Base-by-base conservation (phyloP, 73 alveolate species). In the Symbiodinium pilosum region DNA sequence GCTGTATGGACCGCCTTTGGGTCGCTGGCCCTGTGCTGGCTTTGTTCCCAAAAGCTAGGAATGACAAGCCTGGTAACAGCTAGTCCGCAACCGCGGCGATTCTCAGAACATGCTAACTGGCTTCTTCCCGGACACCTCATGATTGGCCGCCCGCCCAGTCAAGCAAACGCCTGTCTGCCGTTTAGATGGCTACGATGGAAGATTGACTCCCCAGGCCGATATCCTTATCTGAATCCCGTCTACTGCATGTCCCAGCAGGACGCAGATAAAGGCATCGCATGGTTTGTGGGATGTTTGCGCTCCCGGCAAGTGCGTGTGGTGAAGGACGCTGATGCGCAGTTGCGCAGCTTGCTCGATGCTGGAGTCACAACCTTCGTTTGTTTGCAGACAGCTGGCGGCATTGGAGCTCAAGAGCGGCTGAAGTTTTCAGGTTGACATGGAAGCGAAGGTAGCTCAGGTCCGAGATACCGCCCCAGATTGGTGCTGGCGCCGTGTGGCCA, bases 331-430 rank as follows among this genome's bases (percentile, higher is more conserved):
- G 20, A 30, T 38, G n/a, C 18, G 26, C 26, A 14, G 21, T n/a
- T 75, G 47, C 18, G 47, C 52, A n/a, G 40, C 81, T 64, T 64
- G 81, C 81, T 64, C 39, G 34, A 89, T 54, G 87, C 75, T 3
- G 56, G 83, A 30, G 42, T 89, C 87, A 41, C 86, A 71, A 89
- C 95, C 95, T 89, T 89, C 36, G 95, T 89, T 30, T 89, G 95
- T n/a, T 68, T 89, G 41, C 95, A 89, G 95, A 39, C 38, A 2
- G 73, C 36, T 64, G 86, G 87, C 42, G 39, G 69, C 32, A 28
- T 28, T 64, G 6, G 59, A 28, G 81, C 81, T 12, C 30, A 64
- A 64, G 5, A 28, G 81, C 81, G 9, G 16, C 81, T 24, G 73
- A 30, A 54, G n/a, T 54, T 54, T 54, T 5, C 4, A 6, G 71